Percentiles rank a stretch among this genome's conserved stretches.
phyloP scores from a whole-genome alignment of 495 filamentous ascomycete species.

The Lasiosphaeria ovina region DNA sequence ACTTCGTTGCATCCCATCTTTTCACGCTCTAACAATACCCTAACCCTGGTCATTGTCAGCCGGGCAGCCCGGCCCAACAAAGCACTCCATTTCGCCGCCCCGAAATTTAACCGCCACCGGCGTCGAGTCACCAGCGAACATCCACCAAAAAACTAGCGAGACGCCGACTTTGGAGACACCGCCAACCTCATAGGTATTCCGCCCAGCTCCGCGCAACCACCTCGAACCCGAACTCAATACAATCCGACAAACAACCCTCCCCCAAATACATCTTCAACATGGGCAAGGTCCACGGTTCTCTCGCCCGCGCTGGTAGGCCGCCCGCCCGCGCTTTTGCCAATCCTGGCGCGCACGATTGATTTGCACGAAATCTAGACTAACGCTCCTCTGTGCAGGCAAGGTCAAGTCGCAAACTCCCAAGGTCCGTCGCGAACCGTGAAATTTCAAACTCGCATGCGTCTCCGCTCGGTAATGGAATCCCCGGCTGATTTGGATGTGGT shows the following conservation, averaged over 20 bases:
- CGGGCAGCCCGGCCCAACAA: too few relatives aligned
- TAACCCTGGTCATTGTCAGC: too few relatives aligned
- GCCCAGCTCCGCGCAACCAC: neutral
- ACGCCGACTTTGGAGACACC: neutral
- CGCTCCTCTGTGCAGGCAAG: slow-evolving; percentile 32
- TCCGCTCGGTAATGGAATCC: neutral
- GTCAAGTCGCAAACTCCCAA: slow-evolving; percentile 54
- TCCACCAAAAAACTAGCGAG: slow-evolving; percentile 1
- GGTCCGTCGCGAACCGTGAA: slow-evolving; percentile 26
- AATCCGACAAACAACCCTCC: slow-evolving; percentile 9
- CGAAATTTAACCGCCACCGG: slow-evolving; percentile 6
- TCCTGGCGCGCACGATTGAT: neutral
- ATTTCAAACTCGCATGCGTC: neutral
- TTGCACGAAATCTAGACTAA: slow-evolving; percentile 16
- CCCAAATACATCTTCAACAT: slow-evolving; percentile 56
- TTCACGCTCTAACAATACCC: too few relatives aligned
- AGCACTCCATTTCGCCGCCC: neutral
- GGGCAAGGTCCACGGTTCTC: slow-evolving; percentile 89
- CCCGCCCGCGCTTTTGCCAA: neutral
- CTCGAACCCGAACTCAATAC: neutral
- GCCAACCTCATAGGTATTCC: neutral
- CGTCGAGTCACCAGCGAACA: slow-evolving; percentile 8
- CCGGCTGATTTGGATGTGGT: slow-evolving; percentile 6
- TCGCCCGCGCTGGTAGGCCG: slow-evolving; percentile 82
- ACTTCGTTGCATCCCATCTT: too few relatives aligned